Percentiles rank a stretch among this genome's conserved stretches.
Conservation (phyloP, 2,329 filamentous ascomycete species). For the Fusarium verrucosum region DNA sequence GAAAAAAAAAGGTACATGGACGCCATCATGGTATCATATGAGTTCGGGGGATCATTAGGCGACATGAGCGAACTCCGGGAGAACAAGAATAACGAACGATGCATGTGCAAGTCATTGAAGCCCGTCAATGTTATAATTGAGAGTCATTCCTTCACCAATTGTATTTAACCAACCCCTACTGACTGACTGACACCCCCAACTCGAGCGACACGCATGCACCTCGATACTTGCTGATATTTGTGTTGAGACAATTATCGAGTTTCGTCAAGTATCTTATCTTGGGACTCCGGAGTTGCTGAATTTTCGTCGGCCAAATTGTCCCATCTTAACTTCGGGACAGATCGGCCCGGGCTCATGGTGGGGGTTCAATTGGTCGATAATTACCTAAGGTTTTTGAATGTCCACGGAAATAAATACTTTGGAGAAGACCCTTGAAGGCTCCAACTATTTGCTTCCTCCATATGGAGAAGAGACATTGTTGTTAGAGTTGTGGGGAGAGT, state of each 20-base stretch:
- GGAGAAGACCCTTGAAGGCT: background rate
- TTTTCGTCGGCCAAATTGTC: constrained; percentile 27
- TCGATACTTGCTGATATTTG: constrained; percentile 28
- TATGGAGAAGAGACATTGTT: background rate
- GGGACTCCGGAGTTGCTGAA: constrained; percentile 16
- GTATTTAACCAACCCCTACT: too few relatives aligned
- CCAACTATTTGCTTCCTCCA: background rate
- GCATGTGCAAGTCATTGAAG: background rate
- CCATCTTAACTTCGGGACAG: constrained; percentile 24
- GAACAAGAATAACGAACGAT: constrained; percentile 8
- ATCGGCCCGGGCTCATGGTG: constrained; percentile 25
- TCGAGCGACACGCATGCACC: background rate
- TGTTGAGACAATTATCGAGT: constrained; percentile 38
- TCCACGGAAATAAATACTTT: constrained; percentile 3
- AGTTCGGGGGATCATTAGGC: constrained; percentile 39
- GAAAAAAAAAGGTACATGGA: constrained; percentile 22
- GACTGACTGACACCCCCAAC: background rate
- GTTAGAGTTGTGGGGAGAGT: background rate
- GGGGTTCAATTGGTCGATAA: constrained; percentile 7
- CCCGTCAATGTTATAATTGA: background rate
- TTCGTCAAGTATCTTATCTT: constrained; percentile 28
- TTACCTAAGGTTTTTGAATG: background rate
- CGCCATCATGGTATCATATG: constrained; percentile 35
- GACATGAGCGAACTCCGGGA: constrained; percentile 35
- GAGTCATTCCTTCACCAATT: background rate